Evolutionary conservation across 495 filamentous ascomycete genomes (phyloP).

Genomic region (Xanthoparmelia taractica): DNA sequence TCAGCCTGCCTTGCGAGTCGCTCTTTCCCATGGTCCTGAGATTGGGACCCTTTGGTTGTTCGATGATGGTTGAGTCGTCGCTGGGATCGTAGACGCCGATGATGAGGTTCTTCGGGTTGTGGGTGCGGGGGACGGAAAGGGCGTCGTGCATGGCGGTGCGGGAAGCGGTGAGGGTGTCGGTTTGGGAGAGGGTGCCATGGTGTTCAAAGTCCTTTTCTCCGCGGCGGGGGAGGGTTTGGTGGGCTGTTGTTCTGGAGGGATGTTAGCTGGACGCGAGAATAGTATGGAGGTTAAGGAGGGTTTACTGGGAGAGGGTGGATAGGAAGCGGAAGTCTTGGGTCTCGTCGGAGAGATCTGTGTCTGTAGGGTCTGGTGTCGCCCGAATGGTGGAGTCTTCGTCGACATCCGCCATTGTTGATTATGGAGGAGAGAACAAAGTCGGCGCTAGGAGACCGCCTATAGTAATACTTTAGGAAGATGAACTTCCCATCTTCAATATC

Average conservation of each 20-base stretch:
- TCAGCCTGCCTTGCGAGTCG: conserved; percentile 52
- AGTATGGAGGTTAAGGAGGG: conserved; percentile 3
- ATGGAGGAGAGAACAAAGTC: background rate
- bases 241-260: conserved; percentile 16
- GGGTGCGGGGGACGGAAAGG: conserved; percentile 61
- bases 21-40: conserved; percentile 53
- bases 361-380: conserved; percentile 24
- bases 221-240: conserved; percentile 55
- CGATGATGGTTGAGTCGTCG: conserved; percentile 30
- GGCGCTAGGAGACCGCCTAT: background rate
- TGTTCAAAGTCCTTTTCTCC: conserved; percentile 97
- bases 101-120: conserved; percentile 46
- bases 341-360: conserved; percentile 70
- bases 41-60: conserved; percentile 41
- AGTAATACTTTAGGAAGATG: too few species aligned
- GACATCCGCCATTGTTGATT: conserved; percentile 17
- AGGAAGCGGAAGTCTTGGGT: conserved; percentile 83
- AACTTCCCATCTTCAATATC: background rate
- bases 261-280: background rate
- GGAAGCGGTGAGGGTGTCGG: conserved; percentile 64
- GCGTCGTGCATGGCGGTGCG: conserved; percentile 88
- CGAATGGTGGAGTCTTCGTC: conserved; percentile 18
- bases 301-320: conserved; percentile 48
- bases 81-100: conserved; percentile 52
- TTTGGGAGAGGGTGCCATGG: conserved; percentile 76